Evolutionary conservation across 495 filamentous ascomycete genomes (phyloP), one percentile per base, ranked within the genome.

Genomic region (Annulohypoxylon bovei): DNA sequence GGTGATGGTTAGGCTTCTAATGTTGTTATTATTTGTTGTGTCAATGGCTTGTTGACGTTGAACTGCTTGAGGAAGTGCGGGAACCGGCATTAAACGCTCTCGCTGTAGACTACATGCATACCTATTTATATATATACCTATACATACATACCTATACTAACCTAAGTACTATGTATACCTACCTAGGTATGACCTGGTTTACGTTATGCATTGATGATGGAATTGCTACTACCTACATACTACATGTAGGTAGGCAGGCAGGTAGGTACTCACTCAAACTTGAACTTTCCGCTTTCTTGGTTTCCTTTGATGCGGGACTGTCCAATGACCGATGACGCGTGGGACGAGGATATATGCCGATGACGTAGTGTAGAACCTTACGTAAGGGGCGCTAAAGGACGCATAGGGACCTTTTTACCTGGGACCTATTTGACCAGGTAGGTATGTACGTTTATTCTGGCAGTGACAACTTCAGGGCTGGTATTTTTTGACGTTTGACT

Each of bases 291-390:
- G 44, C 3, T 28, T 52, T 33, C 27, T 33, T 53, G 49, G 25
- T 52, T 33, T 52, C 23, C 27, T 30, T 52, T 53, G 49, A 33
- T 53, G 49, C 27, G 49, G 49, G 49, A 53, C 27, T 53, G 49
- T 18, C 27, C 6, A 53, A 53, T 53, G 49, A n/a, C 14, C 28
- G 20, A 32, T 33, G 49, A 33, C 14, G 28, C 27, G 49, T 32
- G 49, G 27, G 27, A 33, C 27, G 49, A 33, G 27, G n/a, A 27
- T 9, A 28, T 0, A 20, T 28, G n/a, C 28, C 20, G n/a, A 53
- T 53, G 49, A 53, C 49, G 49, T 53, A 53, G 27, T 18, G 16
- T n/a, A 32, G 5, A 2, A 53, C 49, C 49, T 53, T 53, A 53
- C 27, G 16, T 53, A 53, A 53, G 23, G 23, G 12, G 46, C 46